Base-by-base conservation (phyloP, 1,139 yeast genomes). In the Taphrina deformans region DNA sequence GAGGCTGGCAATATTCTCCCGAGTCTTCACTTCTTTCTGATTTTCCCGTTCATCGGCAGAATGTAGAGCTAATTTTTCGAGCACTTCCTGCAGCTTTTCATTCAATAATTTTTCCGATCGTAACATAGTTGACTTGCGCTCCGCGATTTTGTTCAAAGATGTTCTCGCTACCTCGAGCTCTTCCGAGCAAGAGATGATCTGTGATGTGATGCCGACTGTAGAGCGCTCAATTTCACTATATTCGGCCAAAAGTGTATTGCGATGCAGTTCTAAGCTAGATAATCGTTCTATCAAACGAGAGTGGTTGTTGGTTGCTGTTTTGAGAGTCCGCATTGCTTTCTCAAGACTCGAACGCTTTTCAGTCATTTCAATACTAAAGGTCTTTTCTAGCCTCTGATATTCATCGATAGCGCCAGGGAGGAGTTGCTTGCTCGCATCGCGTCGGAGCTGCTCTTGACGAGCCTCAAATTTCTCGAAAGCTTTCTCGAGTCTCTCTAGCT, bases 1-100 rank as follows among this genome's bases (percentile, higher is more conserved):
- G 65, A 92, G 76, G 68, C 84, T 81, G 0, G 85, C 76, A 2
- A 89, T 85, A 70, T 87, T 89, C 70, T 90, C 96, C 67, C 92
- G 80, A 61, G 88, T 76, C 69, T 81, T 83, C 67, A 82, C 80
- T 70, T 89, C 96, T 67, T 84, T 83, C 65, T 83, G 83, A 0
- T 90, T 81, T 72, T 90, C 97, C 70, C 93, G 82, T 74, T 86
- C 88, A 64, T 82, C 85, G 0, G 96, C 89, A 59, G 85, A 85
- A 46, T 88, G 76, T 67, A 89, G 96, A 68, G 88, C 88, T 58
- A 91, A 76, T 70, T 82, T 82, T 1, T 83, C 72, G 51, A 89
- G 79, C 0, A 86, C 81, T 61, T 85, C 86, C 69, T 87, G 83
- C 63, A 91, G 77, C 71, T 84, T 83, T n/a, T 86, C 80, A 69